Percentiles rank a stretch among this genome's conserved stretches.
Conservation (phyloP, 192 early-diverging fungal species). For the Podila minutissima region DNA sequence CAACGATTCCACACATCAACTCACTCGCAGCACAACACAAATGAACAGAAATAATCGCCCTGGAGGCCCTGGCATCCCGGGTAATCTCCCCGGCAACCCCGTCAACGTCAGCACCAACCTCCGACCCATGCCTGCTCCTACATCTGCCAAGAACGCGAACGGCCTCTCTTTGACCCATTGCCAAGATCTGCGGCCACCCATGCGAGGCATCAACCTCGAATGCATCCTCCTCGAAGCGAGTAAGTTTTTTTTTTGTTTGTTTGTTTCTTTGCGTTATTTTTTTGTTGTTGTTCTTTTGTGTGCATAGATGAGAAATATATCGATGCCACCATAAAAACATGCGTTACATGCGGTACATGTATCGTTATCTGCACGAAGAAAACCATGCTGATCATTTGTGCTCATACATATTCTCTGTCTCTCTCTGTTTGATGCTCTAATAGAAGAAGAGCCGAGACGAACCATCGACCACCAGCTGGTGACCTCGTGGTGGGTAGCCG, state of each 20-base stretch:
- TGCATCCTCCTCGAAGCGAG: slow-evolving; percentile 71
- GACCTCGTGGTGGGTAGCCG: slow-evolving; percentile 69
- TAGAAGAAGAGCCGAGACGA: slow-evolving; percentile 50
- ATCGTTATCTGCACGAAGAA: not conserved
- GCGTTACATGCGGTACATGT: not conserved
- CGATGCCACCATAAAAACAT: not conserved
- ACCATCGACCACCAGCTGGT: slow-evolving; percentile 63
- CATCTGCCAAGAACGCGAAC: slow-evolving; percentile 13
- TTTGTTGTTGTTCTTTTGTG: slow-evolving; percentile 12
- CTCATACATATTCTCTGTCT: not conserved
- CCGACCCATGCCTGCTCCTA: slow-evolving; percentile 5
- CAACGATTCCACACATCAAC: too few relatives aligned
- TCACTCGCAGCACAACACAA: too few relatives aligned
- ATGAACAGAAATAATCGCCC: not conserved
- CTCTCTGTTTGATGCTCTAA: not conserved
- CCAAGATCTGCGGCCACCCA: slow-evolving; percentile 62
- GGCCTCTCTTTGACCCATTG: slow-evolving; percentile 41
- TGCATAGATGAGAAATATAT: not conserved
- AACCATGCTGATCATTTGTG: not conserved
- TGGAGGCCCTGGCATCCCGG: not conserved
- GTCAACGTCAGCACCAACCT: not conserved
- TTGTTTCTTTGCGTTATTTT: not conserved
- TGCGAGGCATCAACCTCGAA: slow-evolving; percentile 71
- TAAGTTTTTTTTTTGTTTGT: slow-evolving; percentile 2
- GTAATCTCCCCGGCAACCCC: not conserved